Conservation (phyloP, 2,329 filamentous ascomycete genomes). For the Diaporthe caulivora region DNA sequence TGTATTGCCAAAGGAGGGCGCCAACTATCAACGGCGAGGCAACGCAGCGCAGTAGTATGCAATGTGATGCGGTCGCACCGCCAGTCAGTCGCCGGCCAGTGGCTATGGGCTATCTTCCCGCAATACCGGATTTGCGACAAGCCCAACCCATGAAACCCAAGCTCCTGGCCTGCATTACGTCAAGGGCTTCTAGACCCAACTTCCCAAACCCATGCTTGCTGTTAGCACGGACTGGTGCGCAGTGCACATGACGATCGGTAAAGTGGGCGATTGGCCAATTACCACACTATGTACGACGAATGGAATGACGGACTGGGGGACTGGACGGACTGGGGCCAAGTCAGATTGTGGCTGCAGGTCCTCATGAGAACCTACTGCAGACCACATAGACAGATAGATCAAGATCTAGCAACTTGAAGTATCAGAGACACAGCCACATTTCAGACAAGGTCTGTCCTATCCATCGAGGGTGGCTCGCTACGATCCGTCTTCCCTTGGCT, state of each 20-base stretch:
- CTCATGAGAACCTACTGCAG: background rate
- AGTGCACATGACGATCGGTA: background rate
- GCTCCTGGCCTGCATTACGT: conserved; percentile 29
- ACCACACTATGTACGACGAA: background rate
- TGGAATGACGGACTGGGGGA: background rate
- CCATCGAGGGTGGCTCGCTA: background rate
- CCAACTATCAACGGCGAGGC: conserved; percentile 20
- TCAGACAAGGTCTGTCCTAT: background rate
- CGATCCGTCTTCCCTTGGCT: background rate
- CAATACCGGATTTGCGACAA: conserved; percentile 36
- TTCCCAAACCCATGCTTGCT: background rate
- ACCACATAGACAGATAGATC: too few relatives aligned
- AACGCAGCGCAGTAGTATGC: background rate
- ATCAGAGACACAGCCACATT: conserved; percentile 11
- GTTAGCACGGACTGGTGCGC: background rate
- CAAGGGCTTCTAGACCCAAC: conserved; percentile 20
- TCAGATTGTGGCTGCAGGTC: conserved; percentile 16
- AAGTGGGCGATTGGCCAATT: background rate
- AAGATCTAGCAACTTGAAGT: background rate
- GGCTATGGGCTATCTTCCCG: conserved; percentile 10
- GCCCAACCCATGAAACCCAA: conserved; percentile 29
- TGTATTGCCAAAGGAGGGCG: conserved; percentile 25
- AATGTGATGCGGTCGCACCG: conserved; percentile 17
- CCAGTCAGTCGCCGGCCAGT: background rate
- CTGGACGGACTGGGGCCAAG: background rate